These are phyloP conservation scores for Thraustochytrium sp. DNA, from an alignment of 352 stramenopile species.

Conservation along the genomic window DNA sequence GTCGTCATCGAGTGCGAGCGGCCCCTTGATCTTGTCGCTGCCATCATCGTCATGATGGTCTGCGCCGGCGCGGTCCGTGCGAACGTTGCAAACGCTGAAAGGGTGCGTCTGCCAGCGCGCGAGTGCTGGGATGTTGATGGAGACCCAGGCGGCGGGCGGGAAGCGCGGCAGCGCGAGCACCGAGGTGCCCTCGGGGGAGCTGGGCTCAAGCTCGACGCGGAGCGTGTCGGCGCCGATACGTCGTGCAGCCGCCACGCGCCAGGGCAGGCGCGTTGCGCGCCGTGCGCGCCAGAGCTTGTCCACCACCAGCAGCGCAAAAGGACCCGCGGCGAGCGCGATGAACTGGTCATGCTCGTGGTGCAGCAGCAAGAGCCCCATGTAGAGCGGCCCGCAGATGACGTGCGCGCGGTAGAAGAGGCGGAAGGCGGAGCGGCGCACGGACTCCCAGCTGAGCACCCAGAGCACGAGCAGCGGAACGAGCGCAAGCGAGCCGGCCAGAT, in stretches of 20 bases:
- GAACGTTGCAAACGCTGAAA: slow-evolving; percentile 1
- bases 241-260: neutral
- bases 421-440: neutral
- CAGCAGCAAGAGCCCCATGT: neutral
- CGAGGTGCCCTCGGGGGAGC: neutral
- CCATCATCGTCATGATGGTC: too few relatives aligned
- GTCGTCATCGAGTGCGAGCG: neutral
- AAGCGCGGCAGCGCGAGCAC: neutral
- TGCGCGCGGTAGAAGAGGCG: neutral
- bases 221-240: neutral
- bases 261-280: neutral
- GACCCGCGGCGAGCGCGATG: neutral
- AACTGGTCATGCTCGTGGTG: slow-evolving; percentile 17
- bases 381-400: neutral
- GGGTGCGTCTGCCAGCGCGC: neutral
- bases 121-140: neutral
- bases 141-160: neutral
- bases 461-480: neutral
- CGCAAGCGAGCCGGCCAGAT: neutral
- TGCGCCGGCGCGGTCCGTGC: too few relatives aligned
- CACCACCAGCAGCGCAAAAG: neutral
- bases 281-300: neutral
- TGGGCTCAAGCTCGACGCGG: neutral
- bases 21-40: neutral
- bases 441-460: neutral